Evolutionary conservation across 2,329 filamentous ascomycete species (phyloP), one percentile per base, ranked within the genome.

Genomic region (Clonostachys sp.): DNA sequence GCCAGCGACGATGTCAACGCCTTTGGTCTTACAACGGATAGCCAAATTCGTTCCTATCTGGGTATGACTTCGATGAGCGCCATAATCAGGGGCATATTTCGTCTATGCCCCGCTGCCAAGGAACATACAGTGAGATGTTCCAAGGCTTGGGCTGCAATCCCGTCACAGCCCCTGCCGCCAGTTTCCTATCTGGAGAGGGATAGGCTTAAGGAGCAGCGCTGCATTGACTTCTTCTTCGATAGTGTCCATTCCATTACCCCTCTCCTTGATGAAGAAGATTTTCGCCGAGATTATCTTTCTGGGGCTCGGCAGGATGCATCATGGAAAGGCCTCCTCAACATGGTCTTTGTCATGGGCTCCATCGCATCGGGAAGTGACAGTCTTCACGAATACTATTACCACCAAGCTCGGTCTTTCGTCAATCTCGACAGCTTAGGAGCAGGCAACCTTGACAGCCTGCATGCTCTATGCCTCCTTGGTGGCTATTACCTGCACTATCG

Each of bases 401-500:
- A 67, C 30, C 71, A 75, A 30, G 77, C 79, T 12, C 75, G 75
- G 50, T 68, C 71, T 7, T 73, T 80, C 50, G 57, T 84, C 16
- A 71, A 66, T 14, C 60, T 85, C 6, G 80, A 81, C 47, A 77
- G 72, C 2, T 72, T 84, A 45, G 80, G 80, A 3, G 58, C 60
- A 1, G 79, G 82, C 55, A 83, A 84, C 41, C 82, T 90, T n/a
- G 86, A 90, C 61, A 86, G 81, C 0, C 74, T 90, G 4, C 86
- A 91, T 59, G 83, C 86, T 2, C 65, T 90, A 14, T 81, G 81
- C 4, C 73, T 91, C 24, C 81, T 89, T 56, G 85, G 85, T 39
- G 87, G 87, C 30, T 87, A 83, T 66, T 91, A 91, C 60, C 78
- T 89, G 48, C 87, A 90, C 63, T 90, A 90, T 58, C 81, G 87